Conservation (phyloP, 345 rosid genomes). For the Mercurialis annua region DNA sequence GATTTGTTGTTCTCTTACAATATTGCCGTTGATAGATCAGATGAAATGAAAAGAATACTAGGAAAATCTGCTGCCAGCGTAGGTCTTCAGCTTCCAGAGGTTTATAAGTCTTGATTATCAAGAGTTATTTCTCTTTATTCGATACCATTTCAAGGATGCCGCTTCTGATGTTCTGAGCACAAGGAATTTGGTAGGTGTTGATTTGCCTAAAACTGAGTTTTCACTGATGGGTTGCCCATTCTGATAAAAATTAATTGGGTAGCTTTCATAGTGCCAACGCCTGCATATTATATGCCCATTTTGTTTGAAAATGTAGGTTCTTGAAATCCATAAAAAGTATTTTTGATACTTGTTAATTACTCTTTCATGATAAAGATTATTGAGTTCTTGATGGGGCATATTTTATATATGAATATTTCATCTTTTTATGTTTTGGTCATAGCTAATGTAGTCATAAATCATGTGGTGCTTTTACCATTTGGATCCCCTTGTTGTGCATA, state of each 20-base stretch:
- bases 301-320: not conserved
- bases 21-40: conserved; percentile 79
- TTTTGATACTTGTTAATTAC: not conserved
- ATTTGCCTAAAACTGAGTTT: not conserved
- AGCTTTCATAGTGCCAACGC: not conserved
- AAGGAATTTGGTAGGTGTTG: not conserved
- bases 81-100: conserved; percentile 86
- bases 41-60: conserved; percentile 66
- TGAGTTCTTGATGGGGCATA: not conserved
- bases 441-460: not conserved
- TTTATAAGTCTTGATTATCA: conserved; percentile 53
- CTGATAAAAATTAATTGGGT: not conserved
- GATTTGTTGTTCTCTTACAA: conserved; percentile 84
- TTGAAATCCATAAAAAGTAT: not conserved
- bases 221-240: not conserved
- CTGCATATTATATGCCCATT: not conserved
- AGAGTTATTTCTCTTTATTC: not conserved
- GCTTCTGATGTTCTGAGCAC: not conserved
- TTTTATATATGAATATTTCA: not conserved
- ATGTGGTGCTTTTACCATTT: not conserved
- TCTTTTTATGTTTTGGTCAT: too few relatives aligned
- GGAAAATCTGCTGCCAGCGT: conserved; percentile 92
- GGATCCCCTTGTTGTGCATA: not conserved
- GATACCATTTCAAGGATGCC: not conserved
- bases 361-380: not conserved